Evolutionary conservation across 1,284 basidiomycete species (phyloP).

Genomic region (Microbotryum lychnidis-dioicae): DNA sequence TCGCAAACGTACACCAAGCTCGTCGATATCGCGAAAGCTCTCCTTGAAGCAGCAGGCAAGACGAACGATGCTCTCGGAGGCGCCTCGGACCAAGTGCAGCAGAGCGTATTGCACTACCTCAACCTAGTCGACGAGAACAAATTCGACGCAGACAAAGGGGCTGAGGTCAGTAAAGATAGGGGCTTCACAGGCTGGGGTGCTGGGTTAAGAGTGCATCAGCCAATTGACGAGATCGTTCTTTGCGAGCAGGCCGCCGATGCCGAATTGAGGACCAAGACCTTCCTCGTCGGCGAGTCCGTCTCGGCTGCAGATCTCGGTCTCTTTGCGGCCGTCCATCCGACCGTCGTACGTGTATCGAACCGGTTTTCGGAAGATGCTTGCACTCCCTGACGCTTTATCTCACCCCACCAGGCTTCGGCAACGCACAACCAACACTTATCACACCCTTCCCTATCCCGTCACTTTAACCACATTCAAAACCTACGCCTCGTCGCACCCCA

Average conservation of each 20-base stretch:
- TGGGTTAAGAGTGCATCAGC: no score
- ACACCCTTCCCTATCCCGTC: constrained; percentile 65
- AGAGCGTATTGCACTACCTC: constrained; percentile 16
- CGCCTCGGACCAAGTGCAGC: constrained; percentile 12
- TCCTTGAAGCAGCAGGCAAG: constrained; percentile 31
- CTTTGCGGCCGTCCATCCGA: constrained; percentile 71
- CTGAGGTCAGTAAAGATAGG: background rate
- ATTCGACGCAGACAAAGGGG: background rate
- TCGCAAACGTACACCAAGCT: constrained; percentile 5
- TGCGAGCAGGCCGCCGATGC: constrained; percentile 58
- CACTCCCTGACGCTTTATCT: no score
- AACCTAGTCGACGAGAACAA: constrained; percentile 9
- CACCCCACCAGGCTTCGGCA: constrained; percentile 9
- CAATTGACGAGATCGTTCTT: background rate
- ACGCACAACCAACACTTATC: constrained; percentile 24
- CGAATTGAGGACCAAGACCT: constrained; percentile 67
- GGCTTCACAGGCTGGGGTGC: no score
- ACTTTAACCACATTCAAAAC: constrained; percentile 86
- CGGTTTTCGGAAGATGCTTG: no score
- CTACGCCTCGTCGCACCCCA: constrained; percentile 53
- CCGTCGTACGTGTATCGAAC: constrained; percentile 48
- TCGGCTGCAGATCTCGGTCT: constrained; percentile 80
- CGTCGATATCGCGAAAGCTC: constrained; percentile 11
- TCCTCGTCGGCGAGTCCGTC: constrained; percentile 63
- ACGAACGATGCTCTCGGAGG: constrained; percentile 26